A percentile compares a stretch with the other conserved stretches of the same genome.
Evolutionary conservation across 78 protist genomes (phyloP).

Genomic region (Parvularia atlantis): DNA sequence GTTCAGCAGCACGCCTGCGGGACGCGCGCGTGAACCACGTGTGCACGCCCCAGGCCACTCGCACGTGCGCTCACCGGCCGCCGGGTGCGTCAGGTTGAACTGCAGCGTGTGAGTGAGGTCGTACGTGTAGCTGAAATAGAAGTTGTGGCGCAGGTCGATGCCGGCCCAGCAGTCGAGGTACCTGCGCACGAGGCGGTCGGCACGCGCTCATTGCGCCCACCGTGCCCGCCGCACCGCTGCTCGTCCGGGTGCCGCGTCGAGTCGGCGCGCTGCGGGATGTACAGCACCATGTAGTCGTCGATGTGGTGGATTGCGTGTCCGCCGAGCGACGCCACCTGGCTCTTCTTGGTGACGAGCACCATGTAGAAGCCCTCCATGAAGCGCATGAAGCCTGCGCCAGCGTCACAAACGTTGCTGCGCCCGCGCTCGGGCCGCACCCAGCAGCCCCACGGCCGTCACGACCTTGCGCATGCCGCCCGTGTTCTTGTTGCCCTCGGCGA

Average conservation of each 20-base stretch:
- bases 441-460: no score
- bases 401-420: no score
- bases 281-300: conserved; percentile 38
- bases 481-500: no score
- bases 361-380: conserved; percentile 80
- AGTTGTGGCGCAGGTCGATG: conserved; percentile 69
- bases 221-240: not conserved
- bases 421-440: no score
- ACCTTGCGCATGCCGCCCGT: no score
- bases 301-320: conserved; percentile 63
- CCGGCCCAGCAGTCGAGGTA: no score
- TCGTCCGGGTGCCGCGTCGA: not conserved
- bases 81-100: conserved; percentile 41
- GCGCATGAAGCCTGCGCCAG: conserved; percentile 54
- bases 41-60: no score
- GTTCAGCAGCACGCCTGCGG: no score
- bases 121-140: conserved; percentile 79
- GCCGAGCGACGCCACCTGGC: conserved; percentile 68
- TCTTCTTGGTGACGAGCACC: conserved; percentile 60
- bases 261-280: conserved; percentile 14
- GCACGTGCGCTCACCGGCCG: conserved; percentile 13
- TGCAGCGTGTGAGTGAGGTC: conserved; percentile 79
- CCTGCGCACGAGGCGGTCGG: no score
- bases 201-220: no score
- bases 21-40: no score